phyloP scores from a whole-genome alignment of 2,329 filamentous ascomycete species.

The Rhexocercosporidium sp. region DNA sequence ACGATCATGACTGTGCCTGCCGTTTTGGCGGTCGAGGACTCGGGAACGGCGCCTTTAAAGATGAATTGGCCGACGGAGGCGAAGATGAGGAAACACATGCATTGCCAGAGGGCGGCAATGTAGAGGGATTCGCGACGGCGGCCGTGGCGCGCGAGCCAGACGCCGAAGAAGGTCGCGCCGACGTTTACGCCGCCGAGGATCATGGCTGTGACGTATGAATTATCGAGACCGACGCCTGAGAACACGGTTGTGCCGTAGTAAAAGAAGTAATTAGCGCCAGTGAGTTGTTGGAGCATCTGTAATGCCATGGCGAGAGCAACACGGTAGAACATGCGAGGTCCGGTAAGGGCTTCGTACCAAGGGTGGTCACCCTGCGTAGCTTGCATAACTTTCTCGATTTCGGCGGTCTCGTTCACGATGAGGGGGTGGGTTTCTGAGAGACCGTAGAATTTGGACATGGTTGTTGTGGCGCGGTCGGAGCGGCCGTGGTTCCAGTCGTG shows the following conservation, averaged over 20 bases:
- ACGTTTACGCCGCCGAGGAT: slow-evolving; percentile 74
- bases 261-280: slow-evolving; percentile 66
- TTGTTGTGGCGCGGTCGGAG: slow-evolving; percentile 54
- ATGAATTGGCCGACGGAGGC: slow-evolving; percentile 58
- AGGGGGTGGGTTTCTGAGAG: slow-evolving; percentile 54
- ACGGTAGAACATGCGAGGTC: slow-evolving; percentile 66
- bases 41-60: slow-evolving; percentile 59
- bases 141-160: slow-evolving; percentile 71
- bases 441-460: slow-evolving; percentile 58
- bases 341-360: slow-evolving; percentile 65
- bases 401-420: slow-evolving; percentile 55
- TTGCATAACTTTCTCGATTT: slow-evolving; percentile 51
- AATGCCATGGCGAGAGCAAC: slow-evolving; percentile 66
- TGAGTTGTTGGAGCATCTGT: slow-evolving; percentile 72
- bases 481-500: slow-evolving; percentile 56
- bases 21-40: slow-evolving; percentile 53
- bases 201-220: slow-evolving; percentile 70
- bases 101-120: slow-evolving; percentile 70
- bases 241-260: slow-evolving; percentile 75
- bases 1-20: slow-evolving; percentile 72
- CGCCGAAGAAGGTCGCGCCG: slow-evolving; percentile 54
- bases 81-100: slow-evolving; percentile 68
- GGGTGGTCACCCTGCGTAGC: slow-evolving; percentile 60
- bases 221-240: slow-evolving; percentile 65
- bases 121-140: slow-evolving; percentile 73